Base-by-base conservation (phyloP, 2,329 filamentous ascomycete species). In the Madurella fahalii region DNA sequence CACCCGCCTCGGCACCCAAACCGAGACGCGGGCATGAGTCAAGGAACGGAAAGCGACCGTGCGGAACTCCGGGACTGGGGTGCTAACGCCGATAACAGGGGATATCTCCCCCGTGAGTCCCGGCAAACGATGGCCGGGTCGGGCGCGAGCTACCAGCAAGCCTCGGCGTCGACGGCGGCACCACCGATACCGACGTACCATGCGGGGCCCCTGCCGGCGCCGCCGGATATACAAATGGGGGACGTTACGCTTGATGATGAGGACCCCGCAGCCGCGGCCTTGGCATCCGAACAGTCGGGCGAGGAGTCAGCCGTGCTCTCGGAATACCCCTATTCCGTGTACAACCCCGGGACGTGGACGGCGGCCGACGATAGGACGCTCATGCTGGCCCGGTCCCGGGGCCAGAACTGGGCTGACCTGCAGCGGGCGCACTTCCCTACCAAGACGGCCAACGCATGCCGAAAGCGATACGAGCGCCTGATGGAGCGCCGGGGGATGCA, bases 401-500 rank as follows among this genome's bases (percentile, higher is more conserved):
- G 62, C n/a, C 58, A 59, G 44, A 55, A 61, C 52, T 64, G 63
- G 63, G 53, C 53, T 5, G 59, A 63, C 5, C 53, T 64, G 11
- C 60, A 63, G 44, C 44, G 54, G 11, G 34, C 52, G 2, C 52
- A 63, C 40, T 64, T 64, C 40, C 63, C 63, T 3, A 25, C 30
- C n/a, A 63, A 63, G 43, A 63, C 60, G 20, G 60, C 61, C 30
- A 64, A 64, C 54, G 63, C 63, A 2, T 64, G 63, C 42, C 61
- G 63, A 17, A 64, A 64, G 47, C 61, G 63, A 13, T 61, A 63
- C 46, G 63, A 64, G 32, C 56, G 63, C 9, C 53, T 64, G 9
- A 58, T 63, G 37, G 63, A 64, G 55, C 46, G 58, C 4, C 58
- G 52, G 1, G 61, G 59, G 2, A 56, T 57, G 5, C 40, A 61